Percentiles rank a stretch among this genome's conserved stretches.
Evolutionary conservation across 164 flowering plant species (phyloP).

Genomic region (Cinnamomum chago): DNA sequence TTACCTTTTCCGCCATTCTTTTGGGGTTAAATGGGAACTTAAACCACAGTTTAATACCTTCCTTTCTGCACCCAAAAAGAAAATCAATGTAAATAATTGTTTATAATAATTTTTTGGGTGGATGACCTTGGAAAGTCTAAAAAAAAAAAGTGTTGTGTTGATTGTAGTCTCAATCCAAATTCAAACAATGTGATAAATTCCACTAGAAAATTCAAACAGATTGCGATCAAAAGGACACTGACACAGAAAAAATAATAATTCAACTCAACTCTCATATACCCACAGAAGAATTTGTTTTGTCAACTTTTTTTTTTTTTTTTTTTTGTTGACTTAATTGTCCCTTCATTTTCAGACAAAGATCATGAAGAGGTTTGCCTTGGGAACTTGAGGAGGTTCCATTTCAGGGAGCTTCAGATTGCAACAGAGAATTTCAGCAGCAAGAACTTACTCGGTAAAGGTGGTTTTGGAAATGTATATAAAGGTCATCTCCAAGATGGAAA

Average conservation of each 20-base stretch:
- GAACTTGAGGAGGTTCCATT: slow-evolving; percentile 56
- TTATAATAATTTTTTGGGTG: not conserved
- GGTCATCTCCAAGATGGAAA: slow-evolving; percentile 62
- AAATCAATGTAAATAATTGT: not conserved
- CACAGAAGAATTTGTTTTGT: not conserved
- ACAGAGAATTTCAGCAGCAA: slow-evolving; percentile 65
- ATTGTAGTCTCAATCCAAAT: not conserved
- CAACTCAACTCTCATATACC: not conserved
- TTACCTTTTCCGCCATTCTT: not conserved
- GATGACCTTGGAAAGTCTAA: not conserved
- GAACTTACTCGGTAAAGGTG: slow-evolving; percentile 70
- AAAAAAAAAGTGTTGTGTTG: not conserved
- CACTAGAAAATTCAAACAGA: not conserved
- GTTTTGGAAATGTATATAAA: slow-evolving; percentile 75
- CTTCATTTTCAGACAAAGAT: slow-evolving; percentile 52
- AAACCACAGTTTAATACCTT: not conserved
- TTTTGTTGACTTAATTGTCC: not conserved
- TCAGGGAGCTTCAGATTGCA: slow-evolving; percentile 69
- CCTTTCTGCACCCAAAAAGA: not conserved
- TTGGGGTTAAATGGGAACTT: not conserved
- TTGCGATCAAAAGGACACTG: not conserved
- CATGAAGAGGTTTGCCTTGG: slow-evolving; percentile 68
- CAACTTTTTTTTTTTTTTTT: not conserved
- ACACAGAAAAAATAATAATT: not conserved
- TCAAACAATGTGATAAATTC: not conserved